phyloP scores from a whole-genome alignment of 164 flowering plant species.

The Akebia trifoliata region DNA sequence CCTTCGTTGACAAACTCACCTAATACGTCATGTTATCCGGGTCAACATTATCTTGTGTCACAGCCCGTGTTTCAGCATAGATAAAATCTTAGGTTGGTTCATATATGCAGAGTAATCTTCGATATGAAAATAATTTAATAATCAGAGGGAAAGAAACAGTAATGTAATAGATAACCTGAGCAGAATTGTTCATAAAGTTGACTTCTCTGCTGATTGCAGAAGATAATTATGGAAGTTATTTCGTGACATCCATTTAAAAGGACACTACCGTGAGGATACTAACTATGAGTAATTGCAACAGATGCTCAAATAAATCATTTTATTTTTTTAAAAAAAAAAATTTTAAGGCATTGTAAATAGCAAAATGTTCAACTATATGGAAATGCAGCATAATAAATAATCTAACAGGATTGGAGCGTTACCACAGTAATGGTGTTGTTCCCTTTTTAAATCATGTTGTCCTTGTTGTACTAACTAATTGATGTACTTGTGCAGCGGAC shows the following conservation, averaged over 20 bases:
- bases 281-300: background rate
- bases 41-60: conserved; percentile 31
- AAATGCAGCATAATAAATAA: too few species aligned
- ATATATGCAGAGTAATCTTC: background rate
- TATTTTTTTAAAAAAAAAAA: background rate
- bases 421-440: too few species aligned
- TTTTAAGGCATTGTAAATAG: too few species aligned
- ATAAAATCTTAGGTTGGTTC: background rate
- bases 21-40: conserved; percentile 39
- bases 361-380: too few species aligned
- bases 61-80: conserved; percentile 20
- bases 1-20: conserved; percentile 16
- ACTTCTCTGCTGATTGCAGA: conserved; percentile 22
- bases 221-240: background rate
- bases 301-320: background rate
- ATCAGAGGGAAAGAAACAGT: background rate
- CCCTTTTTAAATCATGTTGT: too few species aligned
- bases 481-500: too few species aligned
- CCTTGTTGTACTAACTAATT: too few species aligned
- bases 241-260: background rate
- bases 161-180: conserved; percentile 14
- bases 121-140: background rate
- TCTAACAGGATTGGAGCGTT: too few species aligned
- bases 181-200: conserved; percentile 13
- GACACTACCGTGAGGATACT: background rate